Conservation (phyloP, 495 filamentous ascomycete species). For the Penicillium samsonianum region DNA sequence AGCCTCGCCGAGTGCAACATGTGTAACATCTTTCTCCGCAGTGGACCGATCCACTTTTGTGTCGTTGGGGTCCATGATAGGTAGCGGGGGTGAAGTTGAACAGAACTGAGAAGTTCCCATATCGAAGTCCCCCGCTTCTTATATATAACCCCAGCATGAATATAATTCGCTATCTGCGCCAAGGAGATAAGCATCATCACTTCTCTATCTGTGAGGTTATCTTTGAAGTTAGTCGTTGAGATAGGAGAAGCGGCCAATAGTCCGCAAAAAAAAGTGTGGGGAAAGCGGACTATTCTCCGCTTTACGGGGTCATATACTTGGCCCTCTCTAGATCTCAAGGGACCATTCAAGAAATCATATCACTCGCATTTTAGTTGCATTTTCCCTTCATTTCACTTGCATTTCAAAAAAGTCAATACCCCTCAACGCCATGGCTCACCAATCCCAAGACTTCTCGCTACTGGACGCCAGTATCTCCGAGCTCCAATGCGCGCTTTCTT, state of each 20-base stretch:
- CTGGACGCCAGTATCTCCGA: conserved; percentile 60
- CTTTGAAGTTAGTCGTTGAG: background rate
- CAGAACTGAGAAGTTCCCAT: background rate
- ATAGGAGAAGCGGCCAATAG: conserved; percentile 21
- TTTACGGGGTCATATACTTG: background rate
- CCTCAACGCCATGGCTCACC: conserved; percentile 13
- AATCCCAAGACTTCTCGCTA: conserved; percentile 50
- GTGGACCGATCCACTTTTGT: conserved; percentile 20
- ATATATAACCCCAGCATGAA: background rate
- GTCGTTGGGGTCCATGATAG: conserved; percentile 16
- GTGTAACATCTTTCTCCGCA: conserved; percentile 29
- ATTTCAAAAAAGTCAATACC: background rate
- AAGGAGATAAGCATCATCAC: conserved; percentile 20
- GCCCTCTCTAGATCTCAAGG: too few relatives aligned
- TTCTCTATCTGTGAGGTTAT: background rate
- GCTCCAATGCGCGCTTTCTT: conserved; percentile 44
- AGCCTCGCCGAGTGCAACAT: conserved; percentile 27
- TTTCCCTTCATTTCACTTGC: background rate
- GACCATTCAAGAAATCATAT: too few relatives aligned
- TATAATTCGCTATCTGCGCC: conserved; percentile 6
- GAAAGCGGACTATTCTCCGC: background rate
- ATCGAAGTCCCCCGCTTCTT: background rate
- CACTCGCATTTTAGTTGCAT: too few relatives aligned
- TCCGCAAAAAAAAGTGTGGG: conserved; percentile 16
- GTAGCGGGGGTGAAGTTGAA: conserved; percentile 5